These are phyloP conservation scores for Zasmidium cellare DNA, from an alignment of 2,329 filamentous ascomycete genomes.

Conservation along the genomic window DNA sequence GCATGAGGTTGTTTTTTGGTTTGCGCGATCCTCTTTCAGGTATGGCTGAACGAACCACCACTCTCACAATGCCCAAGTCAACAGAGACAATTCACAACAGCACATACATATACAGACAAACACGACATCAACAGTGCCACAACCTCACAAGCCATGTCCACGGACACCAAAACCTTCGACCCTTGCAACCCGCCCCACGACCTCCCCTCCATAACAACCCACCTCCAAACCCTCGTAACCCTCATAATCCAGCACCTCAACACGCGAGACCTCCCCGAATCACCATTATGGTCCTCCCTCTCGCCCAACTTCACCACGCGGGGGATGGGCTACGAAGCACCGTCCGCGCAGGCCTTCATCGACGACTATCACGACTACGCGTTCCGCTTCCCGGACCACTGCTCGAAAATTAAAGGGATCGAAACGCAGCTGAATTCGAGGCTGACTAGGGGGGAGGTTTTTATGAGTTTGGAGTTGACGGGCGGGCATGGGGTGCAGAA, in stretches of 20 bases:
- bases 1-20: too few species aligned
- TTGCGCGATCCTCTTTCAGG: too few species aligned
- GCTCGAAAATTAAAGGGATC: neutral
- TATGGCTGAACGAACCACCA: too few species aligned
- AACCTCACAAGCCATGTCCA: too few species aligned
- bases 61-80: too few species aligned
- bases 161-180: too few species aligned
- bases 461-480: neutral
- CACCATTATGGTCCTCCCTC: neutral
- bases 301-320: neutral
- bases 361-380: neutral
- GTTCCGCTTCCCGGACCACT: neutral
- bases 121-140: too few species aligned
- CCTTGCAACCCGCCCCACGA: too few species aligned
- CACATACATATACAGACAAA: too few species aligned
- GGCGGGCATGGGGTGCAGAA: neutral
- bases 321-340: neutral
- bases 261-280: neutral
- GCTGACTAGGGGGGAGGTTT: neutral
- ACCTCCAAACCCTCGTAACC: neutral
- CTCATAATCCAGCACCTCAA: neutral
- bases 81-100: too few species aligned
- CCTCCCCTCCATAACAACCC: neutral
- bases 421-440: neutral
- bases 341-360: neutral